Evolutionary conservation across 2,329 filamentous ascomycete genomes (phyloP), one percentile per base, ranked within the genome.

Genomic region (Monosporascus ibericus): DNA sequence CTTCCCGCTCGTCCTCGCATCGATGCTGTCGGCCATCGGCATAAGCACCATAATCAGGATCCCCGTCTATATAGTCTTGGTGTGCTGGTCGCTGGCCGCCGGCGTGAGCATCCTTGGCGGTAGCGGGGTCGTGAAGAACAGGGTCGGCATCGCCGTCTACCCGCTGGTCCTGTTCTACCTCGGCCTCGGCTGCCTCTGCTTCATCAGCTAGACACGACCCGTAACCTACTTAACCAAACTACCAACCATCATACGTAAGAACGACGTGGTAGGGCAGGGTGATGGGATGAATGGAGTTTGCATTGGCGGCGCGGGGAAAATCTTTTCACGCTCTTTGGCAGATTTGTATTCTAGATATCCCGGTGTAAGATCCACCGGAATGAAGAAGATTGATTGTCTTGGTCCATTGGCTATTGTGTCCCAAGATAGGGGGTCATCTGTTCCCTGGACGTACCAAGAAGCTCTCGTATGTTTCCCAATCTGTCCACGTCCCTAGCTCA

Each of bases 101-200:
- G 94, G 94, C 24, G 88, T 97, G 48, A 97, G 92, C 72, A 97
- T 99, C 62, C 77, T 99, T 50, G 92, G 92, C 34, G 94, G 94
- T 42, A 96, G 92, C 53, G 94, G 94, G 14, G 92, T 99, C 44
- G 86, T 99, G 58, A 92, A 92, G 75, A 96, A 97, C 72, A 81
- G 94, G 48, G 92, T 97, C 47, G 90, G 86, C 24, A 85, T 99
- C 65, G 94, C 94, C 18, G 91, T 99, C 22, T 99, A 95, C 68
- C 94, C 94, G 52, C 76, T 99, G 50, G 88, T 96, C 67, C 87
- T 97, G 48, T 99, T 97, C 72, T 99, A 99, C 71, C 76, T 96
- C 53, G 89, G 89, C 36, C 77, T 99, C 61, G 92, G 92, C 50
- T 96, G 91, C 69, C 80, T 99, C 55, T 99, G 94, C 78, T 96